Evolutionary conservation across 164 flowering plant species (phyloP).

Genomic region (Akebia trifoliata): DNA sequence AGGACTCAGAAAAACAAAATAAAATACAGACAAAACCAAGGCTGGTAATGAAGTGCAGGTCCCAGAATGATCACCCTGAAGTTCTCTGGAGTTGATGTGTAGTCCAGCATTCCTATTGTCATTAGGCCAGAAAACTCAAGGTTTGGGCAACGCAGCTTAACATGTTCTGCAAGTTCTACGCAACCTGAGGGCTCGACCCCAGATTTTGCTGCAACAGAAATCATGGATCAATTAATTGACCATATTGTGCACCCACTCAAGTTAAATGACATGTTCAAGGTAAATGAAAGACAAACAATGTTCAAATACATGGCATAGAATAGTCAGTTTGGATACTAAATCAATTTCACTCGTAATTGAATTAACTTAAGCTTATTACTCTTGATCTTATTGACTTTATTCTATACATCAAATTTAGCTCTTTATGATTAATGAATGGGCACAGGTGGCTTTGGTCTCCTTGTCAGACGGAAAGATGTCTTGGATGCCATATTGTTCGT

Average conservation of each 20-base stretch:
- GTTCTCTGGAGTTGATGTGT: slow-evolving; percentile 91
- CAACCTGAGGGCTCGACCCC: slow-evolving; percentile 79
- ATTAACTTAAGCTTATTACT: not conserved
- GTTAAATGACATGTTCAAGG: too few relatives aligned
- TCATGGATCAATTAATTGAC: not conserved
- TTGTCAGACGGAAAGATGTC: not conserved
- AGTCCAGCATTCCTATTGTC: slow-evolving; percentile 96
- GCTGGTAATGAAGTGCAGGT: not conserved
- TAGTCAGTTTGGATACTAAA: not conserved
- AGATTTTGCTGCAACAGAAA: slow-evolving; percentile 66
- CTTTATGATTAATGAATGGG: not conserved
- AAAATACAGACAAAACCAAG: not conserved
- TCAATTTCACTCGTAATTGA: too few relatives aligned
- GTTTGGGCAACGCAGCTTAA: slow-evolving; percentile 62
- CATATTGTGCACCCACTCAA: too few relatives aligned
- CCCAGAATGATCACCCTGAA: slow-evolving; percentile 46
- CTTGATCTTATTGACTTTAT: not conserved
- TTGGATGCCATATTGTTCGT: not conserved
- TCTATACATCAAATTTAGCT: not conserved
- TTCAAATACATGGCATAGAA: not conserved
- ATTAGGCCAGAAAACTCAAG: slow-evolving; percentile 84
- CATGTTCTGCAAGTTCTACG: slow-evolving; percentile 65
- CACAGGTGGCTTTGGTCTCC: not conserved
- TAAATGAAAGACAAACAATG: not conserved
- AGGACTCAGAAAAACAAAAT: slow-evolving; percentile 2